Conservation (phyloP, 139 green algal species). For the Desmodesmus armatus region DNA sequence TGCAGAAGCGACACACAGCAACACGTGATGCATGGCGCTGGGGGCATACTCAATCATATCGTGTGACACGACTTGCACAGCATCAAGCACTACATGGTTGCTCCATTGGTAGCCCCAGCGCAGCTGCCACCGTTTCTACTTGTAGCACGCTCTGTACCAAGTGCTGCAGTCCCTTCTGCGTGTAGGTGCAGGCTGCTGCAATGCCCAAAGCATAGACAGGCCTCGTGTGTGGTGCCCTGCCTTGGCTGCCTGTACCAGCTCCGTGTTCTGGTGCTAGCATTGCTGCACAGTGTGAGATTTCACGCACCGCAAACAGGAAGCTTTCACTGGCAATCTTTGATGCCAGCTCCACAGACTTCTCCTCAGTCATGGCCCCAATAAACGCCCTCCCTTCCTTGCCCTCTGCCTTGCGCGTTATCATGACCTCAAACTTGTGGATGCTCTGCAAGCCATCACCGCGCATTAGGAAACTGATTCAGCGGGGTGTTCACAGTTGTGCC, state of each 20-base stretch:
- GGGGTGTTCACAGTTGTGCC: no score
- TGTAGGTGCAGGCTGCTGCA: no score
- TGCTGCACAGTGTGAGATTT: no score
- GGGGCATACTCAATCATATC: not conserved
- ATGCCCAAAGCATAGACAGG: no score
- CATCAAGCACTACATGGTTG: not conserved
- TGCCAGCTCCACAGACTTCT: conserved; percentile 82
- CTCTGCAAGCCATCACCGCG: conserved; percentile 49
- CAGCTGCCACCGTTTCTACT: no score
- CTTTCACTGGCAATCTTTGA: conserved; percentile 82
- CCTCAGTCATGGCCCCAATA: conserved; percentile 86
- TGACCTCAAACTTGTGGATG: conserved; percentile 78
- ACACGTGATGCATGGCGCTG: not conserved
- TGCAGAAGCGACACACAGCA: conserved; percentile 25
- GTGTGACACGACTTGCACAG: not conserved
- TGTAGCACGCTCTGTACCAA: no score
- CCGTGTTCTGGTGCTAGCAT: no score
- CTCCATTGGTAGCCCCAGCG: no score
- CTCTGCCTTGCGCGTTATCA: conserved; percentile 78
- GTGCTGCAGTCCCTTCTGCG: no score
- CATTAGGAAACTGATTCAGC: not conserved
- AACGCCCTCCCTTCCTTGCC: conserved; percentile 78
- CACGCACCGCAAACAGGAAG: conserved; percentile 78
- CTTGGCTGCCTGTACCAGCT: no score
- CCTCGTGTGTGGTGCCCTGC: no score